Conservation (phyloP, 169 alveolate genomes). For the Plasmodium knowlesi region DNA sequence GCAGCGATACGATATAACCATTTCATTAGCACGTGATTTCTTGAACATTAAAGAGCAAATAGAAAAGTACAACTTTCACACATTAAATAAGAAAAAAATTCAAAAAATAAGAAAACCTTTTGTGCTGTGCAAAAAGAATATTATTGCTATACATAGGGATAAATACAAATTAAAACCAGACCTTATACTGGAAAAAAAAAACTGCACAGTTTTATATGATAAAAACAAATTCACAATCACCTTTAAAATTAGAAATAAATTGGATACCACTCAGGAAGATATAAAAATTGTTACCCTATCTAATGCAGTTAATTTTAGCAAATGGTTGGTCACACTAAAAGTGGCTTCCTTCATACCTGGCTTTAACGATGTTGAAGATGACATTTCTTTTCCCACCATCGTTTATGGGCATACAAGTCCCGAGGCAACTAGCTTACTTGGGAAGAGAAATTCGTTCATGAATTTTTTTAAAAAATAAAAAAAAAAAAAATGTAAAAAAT, state of each 20-base stretch:
- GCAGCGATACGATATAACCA: slow-evolving; percentile 81
- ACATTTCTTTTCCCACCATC: slow-evolving; percentile 79
- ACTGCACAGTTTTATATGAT: slow-evolving; percentile 68
- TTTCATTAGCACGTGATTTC: slow-evolving; percentile 81
- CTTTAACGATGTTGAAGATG: slow-evolving; percentile 43
- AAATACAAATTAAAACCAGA: slow-evolving; percentile 80
- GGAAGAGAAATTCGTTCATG: slow-evolving; percentile 15
- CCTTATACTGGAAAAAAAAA: slow-evolving; percentile 73
- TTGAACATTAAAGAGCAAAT: slow-evolving; percentile 24
- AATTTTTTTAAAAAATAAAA: slow-evolving; percentile 16
- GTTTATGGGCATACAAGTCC: slow-evolving; percentile 83
- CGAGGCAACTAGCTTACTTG: slow-evolving; percentile 77
- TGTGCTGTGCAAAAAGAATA: slow-evolving; percentile 77
- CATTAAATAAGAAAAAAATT: slow-evolving; percentile 54
- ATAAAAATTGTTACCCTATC: slow-evolving; percentile 36
- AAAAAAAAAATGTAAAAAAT: background rate
- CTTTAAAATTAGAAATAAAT: slow-evolving; percentile 44
- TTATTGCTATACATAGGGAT: slow-evolving; percentile 78
- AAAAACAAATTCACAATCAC: slow-evolving; percentile 66
- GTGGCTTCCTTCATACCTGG: slow-evolving; percentile 80
- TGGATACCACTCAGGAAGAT: slow-evolving; percentile 1
- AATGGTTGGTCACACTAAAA: slow-evolving; percentile 82
- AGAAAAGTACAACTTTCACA: slow-evolving; percentile 46
- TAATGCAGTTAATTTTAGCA: slow-evolving; percentile 70
- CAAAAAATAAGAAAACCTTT: slow-evolving; percentile 76